Conservation (phyloP, 345 rosid genomes). For the Populus simonii region DNA sequence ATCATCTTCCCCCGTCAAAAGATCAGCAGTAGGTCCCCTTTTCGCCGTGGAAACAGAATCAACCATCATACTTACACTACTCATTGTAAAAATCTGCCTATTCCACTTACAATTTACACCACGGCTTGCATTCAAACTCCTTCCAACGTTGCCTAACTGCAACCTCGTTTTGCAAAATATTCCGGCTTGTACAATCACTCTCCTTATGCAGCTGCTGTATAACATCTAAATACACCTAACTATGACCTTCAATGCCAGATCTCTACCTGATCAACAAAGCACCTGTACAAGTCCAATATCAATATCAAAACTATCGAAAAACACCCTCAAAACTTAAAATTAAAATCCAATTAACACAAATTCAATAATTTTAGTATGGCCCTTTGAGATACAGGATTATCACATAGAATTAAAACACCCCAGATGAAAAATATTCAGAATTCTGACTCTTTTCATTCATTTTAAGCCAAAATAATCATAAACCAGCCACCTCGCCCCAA, state of each 20-base stretch:
- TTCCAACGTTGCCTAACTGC: constrained; percentile 22
- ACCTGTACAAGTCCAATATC: constrained; percentile 16
- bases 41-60: constrained; percentile 57
- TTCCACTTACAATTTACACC: constrained; percentile 32
- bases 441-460: neutral
- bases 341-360: neutral
- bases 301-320: neutral
- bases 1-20: constrained; percentile 57
- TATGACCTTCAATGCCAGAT: constrained; percentile 31
- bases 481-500: neutral
- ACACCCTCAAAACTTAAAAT: neutral
- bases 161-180: constrained; percentile 36
- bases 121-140: constrained; percentile 38
- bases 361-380: neutral
- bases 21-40: constrained; percentile 34
- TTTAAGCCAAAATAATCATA: neutral
- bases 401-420: neutral
- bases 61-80: constrained; percentile 64
- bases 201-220: constrained; percentile 62
- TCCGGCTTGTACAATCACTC: constrained; percentile 64
- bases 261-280: constrained; percentile 12
- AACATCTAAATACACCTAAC: constrained; percentile 57
- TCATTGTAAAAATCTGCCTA: constrained; percentile 19
- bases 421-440: neutral
- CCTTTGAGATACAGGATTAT: neutral